Evolutionary conservation across 306 rosid species (phyloP).

Genomic region (Albizia julibrissin): DNA sequence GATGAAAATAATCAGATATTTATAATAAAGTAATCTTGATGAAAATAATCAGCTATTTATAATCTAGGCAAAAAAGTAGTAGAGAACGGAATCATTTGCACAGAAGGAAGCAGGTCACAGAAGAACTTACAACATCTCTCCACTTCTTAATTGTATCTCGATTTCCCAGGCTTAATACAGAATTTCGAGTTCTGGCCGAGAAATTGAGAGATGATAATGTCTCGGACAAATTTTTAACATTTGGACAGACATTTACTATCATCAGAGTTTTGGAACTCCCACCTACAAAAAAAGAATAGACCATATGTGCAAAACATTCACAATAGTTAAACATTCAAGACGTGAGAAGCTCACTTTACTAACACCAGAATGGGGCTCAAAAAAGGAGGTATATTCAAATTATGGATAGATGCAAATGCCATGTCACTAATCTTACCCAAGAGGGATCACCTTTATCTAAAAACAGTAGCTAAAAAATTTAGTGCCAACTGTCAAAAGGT

Average conservation of each 20-base stretch:
- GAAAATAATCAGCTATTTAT: background rate
- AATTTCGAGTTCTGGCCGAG: constrained; percentile 79
- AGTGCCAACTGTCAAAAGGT: background rate
- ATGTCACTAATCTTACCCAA: background rate
- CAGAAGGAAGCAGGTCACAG: constrained; percentile 15
- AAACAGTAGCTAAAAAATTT: background rate
- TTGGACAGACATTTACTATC: constrained; percentile 73
- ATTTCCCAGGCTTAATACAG: constrained; percentile 84
- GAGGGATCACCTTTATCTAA: background rate
- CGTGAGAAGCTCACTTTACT: background rate
- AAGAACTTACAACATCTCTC: constrained; percentile 74
- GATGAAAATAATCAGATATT: background rate
- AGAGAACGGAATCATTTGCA: background rate
- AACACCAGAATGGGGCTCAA: background rate
- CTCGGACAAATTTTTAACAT: constrained; percentile 63
- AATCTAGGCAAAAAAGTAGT: background rate
- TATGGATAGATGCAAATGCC: background rate
- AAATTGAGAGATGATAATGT: constrained; percentile 71
- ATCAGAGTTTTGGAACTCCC: constrained; percentile 82
- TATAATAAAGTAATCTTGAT: background rate
- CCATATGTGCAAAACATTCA: constrained; percentile 3
- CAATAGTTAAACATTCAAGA: background rate
- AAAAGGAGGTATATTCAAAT: background rate
- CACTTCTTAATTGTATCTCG: constrained; percentile 88
- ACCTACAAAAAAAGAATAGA: constrained; percentile 51